phyloP scores from a whole-genome alignment of 2,329 filamentous ascomycete genomes.

The Cladosporium sp. region DNA sequence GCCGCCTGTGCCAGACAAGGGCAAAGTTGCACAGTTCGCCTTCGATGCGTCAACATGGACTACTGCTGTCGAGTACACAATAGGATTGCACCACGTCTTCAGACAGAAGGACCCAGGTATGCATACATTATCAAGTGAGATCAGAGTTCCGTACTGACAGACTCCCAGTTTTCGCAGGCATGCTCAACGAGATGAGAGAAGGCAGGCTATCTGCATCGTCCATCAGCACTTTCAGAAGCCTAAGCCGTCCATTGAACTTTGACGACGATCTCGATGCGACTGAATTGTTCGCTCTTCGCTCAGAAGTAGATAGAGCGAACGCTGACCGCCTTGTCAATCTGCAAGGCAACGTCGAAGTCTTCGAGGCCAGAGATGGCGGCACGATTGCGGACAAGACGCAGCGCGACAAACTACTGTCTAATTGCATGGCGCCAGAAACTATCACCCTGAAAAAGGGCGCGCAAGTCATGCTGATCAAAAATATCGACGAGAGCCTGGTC shows the following conservation, averaged over 20 bases:
- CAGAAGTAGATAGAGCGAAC: slow-evolving; percentile 88
- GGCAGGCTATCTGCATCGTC: slow-evolving; percentile 77
- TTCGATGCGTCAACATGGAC: slow-evolving; percentile 92
- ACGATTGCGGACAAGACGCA: slow-evolving; percentile 62
- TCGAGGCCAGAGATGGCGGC: slow-evolving; percentile 73
- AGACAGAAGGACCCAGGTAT: slow-evolving; percentile 80
- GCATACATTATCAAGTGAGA: slow-evolving; percentile 23
- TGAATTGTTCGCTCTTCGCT: slow-evolving; percentile 87
- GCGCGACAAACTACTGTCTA: slow-evolving; percentile 75
- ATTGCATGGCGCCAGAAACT: slow-evolving; percentile 86
- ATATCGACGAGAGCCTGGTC: slow-evolving; percentile 89
- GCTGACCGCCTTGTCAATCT: slow-evolving; percentile 69
- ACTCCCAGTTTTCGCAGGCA: slow-evolving; percentile 72
- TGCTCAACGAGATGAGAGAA: slow-evolving; percentile 97
- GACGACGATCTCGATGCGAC: slow-evolving; percentile 78
- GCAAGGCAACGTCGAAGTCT: slow-evolving; percentile 66
- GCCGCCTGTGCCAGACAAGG: slow-evolving; percentile 82
- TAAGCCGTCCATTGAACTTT: slow-evolving; percentile 70
- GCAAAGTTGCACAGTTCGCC: slow-evolving; percentile 77
- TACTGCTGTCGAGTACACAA: slow-evolving; percentile 91
- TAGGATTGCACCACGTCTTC: slow-evolving; percentile 92
- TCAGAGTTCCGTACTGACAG: slow-evolving; percentile 29
- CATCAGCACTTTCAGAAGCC: slow-evolving; percentile 70
- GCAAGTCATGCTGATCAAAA: slow-evolving; percentile 99
- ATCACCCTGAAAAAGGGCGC: slow-evolving; percentile 86